phyloP scores from a whole-genome alignment of 257 asterid species.

The Petunia secreta region DNA sequence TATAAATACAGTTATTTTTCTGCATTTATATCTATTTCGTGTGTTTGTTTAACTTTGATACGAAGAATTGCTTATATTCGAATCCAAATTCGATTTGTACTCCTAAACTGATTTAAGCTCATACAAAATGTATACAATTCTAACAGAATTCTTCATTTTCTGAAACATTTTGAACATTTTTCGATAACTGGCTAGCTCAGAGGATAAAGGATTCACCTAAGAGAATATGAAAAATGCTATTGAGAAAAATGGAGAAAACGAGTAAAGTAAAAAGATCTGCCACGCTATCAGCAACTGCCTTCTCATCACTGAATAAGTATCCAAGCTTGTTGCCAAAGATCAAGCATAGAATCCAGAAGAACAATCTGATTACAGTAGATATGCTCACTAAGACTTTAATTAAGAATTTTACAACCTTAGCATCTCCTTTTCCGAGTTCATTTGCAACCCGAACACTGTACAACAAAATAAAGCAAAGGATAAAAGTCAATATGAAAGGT shows the following conservation, averaged over 20 bases:
- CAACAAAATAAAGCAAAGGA: neutral
- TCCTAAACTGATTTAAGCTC: too few species aligned
- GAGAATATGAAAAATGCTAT: constrained; percentile 68
- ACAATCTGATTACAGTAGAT: constrained; percentile 46
- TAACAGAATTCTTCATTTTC: neutral
- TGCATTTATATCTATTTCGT: too few species aligned
- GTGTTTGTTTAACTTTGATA: too few species aligned
- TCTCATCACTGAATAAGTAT: constrained; percentile 54
- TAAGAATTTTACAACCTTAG: constrained; percentile 65
- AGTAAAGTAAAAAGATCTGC: constrained; percentile 62
- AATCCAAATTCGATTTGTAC: too few species aligned
- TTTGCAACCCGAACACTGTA: constrained; percentile 78
- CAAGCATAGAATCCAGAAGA: constrained; percentile 54
- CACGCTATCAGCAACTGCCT: constrained; percentile 50
- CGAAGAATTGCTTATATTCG: too few species aligned
- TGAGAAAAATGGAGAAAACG: constrained; percentile 63
- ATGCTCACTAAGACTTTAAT: constrained; percentile 61
- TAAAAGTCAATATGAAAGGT: neutral
- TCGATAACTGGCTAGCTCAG: too few species aligned
- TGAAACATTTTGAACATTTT: neutral
- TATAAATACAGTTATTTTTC: too few species aligned
- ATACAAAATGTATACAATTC: too few species aligned
- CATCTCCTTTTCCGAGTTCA: constrained; percentile 79
- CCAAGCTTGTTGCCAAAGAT: constrained; percentile 61
- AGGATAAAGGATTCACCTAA: constrained; percentile 44